Percentiles rank a stretch among this genome's conserved stretches.
Evolutionary conservation across 2,329 filamentous ascomycete species (phyloP).

Genomic region (Monosporascus sp.): DNA sequence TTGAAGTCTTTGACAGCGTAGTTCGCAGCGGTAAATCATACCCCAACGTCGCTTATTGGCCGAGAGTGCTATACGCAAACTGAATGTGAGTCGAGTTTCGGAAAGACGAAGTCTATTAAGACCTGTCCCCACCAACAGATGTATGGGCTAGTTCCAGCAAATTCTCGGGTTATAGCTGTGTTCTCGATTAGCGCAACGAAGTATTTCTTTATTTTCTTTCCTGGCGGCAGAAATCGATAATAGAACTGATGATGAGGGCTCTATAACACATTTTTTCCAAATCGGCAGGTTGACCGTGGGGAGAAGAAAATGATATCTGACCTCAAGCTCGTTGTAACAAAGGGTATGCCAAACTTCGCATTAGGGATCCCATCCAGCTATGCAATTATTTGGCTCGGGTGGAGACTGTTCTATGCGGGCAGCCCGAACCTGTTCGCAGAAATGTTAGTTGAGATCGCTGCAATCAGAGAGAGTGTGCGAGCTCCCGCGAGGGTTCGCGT

Average conservation of each 20-base stretch:
- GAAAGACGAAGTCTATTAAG: constrained; percentile 24
- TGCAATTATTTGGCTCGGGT: constrained; percentile 22
- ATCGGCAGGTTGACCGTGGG: not conserved
- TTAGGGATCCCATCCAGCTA: constrained; percentile 7
- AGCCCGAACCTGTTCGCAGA: constrained; percentile 43
- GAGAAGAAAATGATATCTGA: constrained; percentile 12
- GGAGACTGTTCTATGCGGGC: constrained; percentile 35
- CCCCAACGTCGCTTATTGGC: constrained; percentile 23
- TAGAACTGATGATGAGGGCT: not conserved
- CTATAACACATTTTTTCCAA: not conserved
- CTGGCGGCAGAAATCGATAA: not conserved
- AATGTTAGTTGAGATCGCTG: constrained; percentile 28
- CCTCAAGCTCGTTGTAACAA: constrained; percentile 6
- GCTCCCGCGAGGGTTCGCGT: constrained; percentile 30
- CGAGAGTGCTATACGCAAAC: constrained; percentile 23
- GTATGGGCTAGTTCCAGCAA: not conserved
- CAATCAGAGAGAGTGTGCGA: constrained; percentile 31
- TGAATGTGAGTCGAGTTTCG: constrained; percentile 31
- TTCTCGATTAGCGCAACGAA: not conserved
- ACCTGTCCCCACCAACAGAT: constrained; percentile 17
- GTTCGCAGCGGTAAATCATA: constrained; percentile 19
- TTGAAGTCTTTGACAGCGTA: constrained; percentile 24
- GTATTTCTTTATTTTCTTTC: not conserved
- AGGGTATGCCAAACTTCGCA: constrained; percentile 13
- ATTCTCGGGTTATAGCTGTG: not conserved